Evolutionary conservation across 148 eudicot genomes (phyloP).

Genomic region (Fagopyrum homotropicum): DNA sequence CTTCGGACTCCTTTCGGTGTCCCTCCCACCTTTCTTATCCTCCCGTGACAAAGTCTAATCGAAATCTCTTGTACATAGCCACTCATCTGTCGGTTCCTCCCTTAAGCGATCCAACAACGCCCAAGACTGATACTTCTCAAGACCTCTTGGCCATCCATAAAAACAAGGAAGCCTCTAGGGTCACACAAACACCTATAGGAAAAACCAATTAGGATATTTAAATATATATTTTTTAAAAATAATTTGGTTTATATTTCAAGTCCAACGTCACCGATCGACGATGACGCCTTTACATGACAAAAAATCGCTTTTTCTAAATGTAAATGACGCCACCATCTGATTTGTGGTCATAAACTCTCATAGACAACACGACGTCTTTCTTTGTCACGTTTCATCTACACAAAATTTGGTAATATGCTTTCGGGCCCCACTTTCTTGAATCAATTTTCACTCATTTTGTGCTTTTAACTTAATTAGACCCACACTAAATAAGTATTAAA

Average conservation of each 20-base stretch:
- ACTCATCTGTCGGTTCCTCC: no score
- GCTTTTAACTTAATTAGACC: constrained; percentile 5
- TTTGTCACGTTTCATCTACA: neutral
- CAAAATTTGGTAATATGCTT: constrained; percentile 7
- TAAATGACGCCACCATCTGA: neutral
- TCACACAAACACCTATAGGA: no score
- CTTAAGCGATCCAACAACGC: no score
- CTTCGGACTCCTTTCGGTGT: no score
- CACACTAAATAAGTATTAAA: neutral
- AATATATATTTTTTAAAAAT: no score
- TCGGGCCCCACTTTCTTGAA: neutral
- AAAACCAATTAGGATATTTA: no score
- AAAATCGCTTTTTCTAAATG: neutral
- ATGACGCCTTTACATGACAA: neutral
- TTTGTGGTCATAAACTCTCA: neutral
- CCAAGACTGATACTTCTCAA: no score
- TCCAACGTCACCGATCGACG: neutral
- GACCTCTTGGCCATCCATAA: no score
- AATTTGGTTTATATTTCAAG: neutral
- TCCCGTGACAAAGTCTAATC: no score
- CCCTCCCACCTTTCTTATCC: no score
- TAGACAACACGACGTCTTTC: neutral
- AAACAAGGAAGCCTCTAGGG: no score
- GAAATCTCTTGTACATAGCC: no score
- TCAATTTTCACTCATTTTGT: neutral